Evolutionary conservation across 805 yeast genomes (phyloP).

Genomic region (Spathaspora hagerdaliae): DNA sequence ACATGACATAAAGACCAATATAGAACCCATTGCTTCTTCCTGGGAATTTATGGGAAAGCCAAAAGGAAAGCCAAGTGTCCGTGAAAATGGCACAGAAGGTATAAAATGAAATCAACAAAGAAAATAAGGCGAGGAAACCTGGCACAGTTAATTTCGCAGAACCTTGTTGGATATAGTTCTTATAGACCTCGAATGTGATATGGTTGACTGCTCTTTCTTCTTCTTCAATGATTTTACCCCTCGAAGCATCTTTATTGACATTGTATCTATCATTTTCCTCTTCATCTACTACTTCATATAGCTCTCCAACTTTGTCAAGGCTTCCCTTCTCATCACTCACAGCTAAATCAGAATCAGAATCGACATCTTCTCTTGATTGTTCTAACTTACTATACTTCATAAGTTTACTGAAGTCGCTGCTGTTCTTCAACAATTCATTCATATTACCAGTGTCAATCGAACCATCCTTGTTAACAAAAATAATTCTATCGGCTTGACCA

Average conservation of each 20-base stretch:
- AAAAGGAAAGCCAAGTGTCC: constrained; percentile 75
- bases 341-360: neutral
- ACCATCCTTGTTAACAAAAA: constrained; percentile 67
- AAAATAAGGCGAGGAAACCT: constrained; percentile 7
- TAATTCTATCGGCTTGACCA: constrained; percentile 62
- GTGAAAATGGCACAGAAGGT: constrained; percentile 52
- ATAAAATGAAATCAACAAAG: constrained; percentile 18
- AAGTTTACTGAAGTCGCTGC: constrained; percentile 30
- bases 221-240: constrained; percentile 24
- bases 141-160: constrained; percentile 18
- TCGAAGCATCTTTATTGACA: constrained; percentile 7
- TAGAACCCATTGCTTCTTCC: constrained; percentile 48
- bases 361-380: neutral
- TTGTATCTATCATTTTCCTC: constrained; percentile 10
- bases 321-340: constrained; percentile 9
- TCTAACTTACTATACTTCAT: constrained; percentile 30
- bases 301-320: constrained; percentile 7
- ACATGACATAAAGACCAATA: constrained; percentile 65
- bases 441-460: constrained; percentile 57
- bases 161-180: constrained; percentile 27
- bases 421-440: constrained; percentile 45
- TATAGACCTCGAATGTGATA: constrained; percentile 29
- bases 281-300: constrained; percentile 14
- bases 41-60: constrained; percentile 56
- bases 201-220: constrained; percentile 59